phyloP scores from a whole-genome alignment of 2,329 filamentous ascomycete species.

The Apiospora sp. region DNA sequence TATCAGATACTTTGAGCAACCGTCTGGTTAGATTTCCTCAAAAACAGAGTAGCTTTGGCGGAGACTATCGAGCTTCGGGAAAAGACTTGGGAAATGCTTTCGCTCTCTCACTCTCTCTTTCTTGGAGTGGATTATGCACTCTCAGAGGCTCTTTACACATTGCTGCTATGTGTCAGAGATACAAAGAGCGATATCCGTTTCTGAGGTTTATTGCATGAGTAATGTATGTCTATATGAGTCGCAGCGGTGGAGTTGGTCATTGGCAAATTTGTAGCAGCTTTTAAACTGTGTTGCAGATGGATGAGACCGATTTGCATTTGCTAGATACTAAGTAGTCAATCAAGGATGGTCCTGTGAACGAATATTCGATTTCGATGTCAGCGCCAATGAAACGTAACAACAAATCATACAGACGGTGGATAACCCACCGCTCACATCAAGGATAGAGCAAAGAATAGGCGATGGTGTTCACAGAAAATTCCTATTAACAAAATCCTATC shows the following conservation, averaged over 20 bases:
- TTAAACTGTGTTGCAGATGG: not conserved
- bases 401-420: too few species aligned
- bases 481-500: not conserved
- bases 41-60: not conserved
- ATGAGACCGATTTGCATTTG: not conserved
- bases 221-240: not conserved
- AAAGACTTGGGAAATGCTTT: not conserved
- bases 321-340: not conserved
- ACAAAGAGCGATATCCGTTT: not conserved
- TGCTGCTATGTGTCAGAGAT: not conserved
- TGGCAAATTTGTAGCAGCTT: not conserved
- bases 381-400: not conserved
- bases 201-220: not conserved
- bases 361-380: not conserved
- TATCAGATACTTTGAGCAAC: not conserved
- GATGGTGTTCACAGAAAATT: not conserved
- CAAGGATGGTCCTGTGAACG: not conserved
- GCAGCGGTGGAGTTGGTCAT: not conserved
- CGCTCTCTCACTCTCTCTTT: not conserved
- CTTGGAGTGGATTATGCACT: not conserved
- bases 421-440: not conserved
- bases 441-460: not conserved
- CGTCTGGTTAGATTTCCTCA: too few species aligned
- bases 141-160: not conserved
- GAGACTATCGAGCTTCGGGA: not conserved